These are phyloP conservation scores for Vanderwaltozyma yarrowii DNA, from an alignment of 805 yeast genomes.

Conservation along the genomic window DNA sequence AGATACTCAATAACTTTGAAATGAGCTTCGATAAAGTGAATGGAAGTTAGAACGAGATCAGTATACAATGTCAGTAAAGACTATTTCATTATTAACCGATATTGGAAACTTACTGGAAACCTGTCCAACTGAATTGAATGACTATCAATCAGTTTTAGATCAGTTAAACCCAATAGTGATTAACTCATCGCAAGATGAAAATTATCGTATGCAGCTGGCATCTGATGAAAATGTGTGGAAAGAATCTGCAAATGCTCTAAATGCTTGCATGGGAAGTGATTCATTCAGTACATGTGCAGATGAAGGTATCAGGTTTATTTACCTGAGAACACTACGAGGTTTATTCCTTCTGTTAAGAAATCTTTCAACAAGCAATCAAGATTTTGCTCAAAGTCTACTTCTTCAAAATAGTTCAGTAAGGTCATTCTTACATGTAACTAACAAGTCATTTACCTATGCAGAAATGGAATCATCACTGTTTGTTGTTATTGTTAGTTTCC, in stretches of 20 bases:
- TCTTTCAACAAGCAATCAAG: constrained; percentile 29
- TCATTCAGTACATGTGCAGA: background rate
- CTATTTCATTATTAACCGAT: background rate
- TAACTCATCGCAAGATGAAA: constrained; percentile 20
- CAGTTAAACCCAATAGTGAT: constrained; percentile 16
- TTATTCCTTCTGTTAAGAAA: constrained; percentile 40
- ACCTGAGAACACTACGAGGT: constrained; percentile 37
- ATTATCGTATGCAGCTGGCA: constrained; percentile 19
- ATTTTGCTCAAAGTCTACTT: constrained; percentile 18
- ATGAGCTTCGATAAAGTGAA: too few species aligned
- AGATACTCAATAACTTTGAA: too few species aligned
- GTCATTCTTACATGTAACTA: constrained; percentile 5
- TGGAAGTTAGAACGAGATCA: too few species aligned
- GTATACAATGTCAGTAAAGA: too few species aligned
- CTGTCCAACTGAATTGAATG: background rate
- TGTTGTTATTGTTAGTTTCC: constrained; percentile 11
- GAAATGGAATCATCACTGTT: constrained; percentile 18
- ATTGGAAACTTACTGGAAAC: background rate
- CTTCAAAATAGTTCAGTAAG: constrained; percentile 11
- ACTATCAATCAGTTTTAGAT: background rate
- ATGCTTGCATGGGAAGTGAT: background rate
- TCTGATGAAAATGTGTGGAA: constrained; percentile 20
- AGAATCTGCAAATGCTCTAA: constrained; percentile 9
- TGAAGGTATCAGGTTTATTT: constrained; percentile 7
- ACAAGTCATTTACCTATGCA: constrained; percentile 4